Percentiles rank a stretch among this genome's conserved stretches.
phyloP scores from a whole-genome alignment of 2,329 filamentous ascomycete species.

The Fusarium brevicatenulatum region DNA sequence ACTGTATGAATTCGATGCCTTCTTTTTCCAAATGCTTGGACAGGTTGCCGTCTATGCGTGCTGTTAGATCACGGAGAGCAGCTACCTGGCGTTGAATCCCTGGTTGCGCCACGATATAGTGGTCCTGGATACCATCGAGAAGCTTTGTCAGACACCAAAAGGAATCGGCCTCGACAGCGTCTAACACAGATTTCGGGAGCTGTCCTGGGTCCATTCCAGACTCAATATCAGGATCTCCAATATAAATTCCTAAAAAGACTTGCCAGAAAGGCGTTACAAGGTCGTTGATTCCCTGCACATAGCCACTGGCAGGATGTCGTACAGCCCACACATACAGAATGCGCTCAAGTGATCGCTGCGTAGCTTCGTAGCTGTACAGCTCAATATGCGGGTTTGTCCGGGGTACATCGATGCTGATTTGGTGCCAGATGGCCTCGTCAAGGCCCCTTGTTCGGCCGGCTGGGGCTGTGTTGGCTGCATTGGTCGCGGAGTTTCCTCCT shows the following conservation, averaged over 20 bases:
- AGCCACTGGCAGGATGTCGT: slow-evolving; percentile 94
- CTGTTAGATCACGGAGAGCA: slow-evolving; percentile 87
- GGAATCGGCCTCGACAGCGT: slow-evolving; percentile 96
- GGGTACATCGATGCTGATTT: slow-evolving; percentile 98
- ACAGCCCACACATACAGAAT: slow-evolving; percentile 99
- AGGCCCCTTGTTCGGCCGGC: slow-evolving; percentile 70
- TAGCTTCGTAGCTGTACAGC: slow-evolving; percentile 94
- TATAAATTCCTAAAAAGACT: slow-evolving; percentile 93
- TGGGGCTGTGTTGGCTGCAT: slow-evolving; percentile 57
- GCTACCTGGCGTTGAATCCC: slow-evolving; percentile 95
- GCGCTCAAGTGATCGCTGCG: slow-evolving; percentile 90
- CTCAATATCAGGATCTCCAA: slow-evolving; percentile 92
- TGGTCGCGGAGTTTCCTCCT: slow-evolving; percentile 59
- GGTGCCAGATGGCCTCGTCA: slow-evolving; percentile 98
- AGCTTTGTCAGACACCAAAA: slow-evolving; percentile 99
- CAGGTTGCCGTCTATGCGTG: slow-evolving; percentile 84
- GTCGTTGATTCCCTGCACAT: slow-evolving; percentile 99
- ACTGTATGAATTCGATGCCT: slow-evolving; percentile 98
- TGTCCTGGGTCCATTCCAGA: slow-evolving; percentile 97
- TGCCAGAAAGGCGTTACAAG: slow-evolving; percentile 98
- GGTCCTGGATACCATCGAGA: slow-evolving; percentile 98
- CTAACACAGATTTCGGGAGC: slow-evolving; percentile 86
- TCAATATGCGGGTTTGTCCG: slow-evolving; percentile 96
- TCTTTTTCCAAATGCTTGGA: slow-evolving; percentile 91
- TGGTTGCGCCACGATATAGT: slow-evolving; percentile 97